Evolutionary conservation across 1,139 yeast species (phyloP), one percentile per base, ranked within the genome.

Genomic region (Geotrichum europaeum): DNA sequence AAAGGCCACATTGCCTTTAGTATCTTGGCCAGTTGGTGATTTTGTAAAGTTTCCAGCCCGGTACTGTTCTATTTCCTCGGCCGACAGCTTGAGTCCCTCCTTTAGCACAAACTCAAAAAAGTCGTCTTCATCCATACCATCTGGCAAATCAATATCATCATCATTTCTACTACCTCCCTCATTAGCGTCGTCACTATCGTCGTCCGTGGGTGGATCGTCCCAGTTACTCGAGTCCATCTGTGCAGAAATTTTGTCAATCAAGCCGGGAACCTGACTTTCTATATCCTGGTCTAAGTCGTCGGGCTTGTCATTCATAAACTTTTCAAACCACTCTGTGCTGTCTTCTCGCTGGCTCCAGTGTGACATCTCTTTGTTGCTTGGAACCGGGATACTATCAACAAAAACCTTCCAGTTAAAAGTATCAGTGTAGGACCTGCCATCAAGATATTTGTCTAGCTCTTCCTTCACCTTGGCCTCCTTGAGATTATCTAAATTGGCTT

Each of bases 121-220:
- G 67, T 84, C 89, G 67, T 85, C 89, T 62, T 83, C 86, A 66
- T 80, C 82, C 15, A 84, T 79, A 56, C 73, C 79, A 59, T 63
- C 61, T 7, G 51, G 57, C 43, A 54, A 45, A 28, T 62, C 65
- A 12, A 45, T 45, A 20, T 60, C 60, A 10, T 62, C 65, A 2
- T 63, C 65, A 7, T 64, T 68, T 22, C 54, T 56, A 32, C 62
- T 58, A 12, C 63, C 61, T 5, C 72, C 74, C 20, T 68, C 70
- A 3, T 69, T n/a, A 1, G 34, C 18, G n/a, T 71, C 72, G 13
- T 75, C 72, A 2, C 65, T 61, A 4, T 69, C 68, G 49, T 71
- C 72, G 36, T 67, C 62, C 63, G 73, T 40, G 64, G 51, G 25
- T 13, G 43, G 25, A 34, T 51, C 54, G 5, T 51, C 54, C 54